Evolutionary conservation across 1,139 yeast genomes (phyloP).

Genomic region (Yamadazyma kanchanaburiensis): DNA sequence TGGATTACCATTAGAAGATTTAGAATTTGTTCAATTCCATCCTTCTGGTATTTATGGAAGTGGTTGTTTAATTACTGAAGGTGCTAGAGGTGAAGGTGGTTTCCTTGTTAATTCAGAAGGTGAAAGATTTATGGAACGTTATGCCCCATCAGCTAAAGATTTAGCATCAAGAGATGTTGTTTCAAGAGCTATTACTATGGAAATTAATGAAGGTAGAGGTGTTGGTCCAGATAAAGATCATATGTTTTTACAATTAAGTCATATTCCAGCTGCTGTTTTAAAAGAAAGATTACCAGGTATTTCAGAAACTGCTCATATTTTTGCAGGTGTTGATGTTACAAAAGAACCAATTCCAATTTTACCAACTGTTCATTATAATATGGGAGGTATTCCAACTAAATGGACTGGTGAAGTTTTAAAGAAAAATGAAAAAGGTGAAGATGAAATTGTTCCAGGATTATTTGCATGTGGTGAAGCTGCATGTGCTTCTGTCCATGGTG

Average conservation of each 20-base stretch:
- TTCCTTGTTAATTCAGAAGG: slow-evolving; percentile 94
- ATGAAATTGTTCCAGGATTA: slow-evolving; percentile 88
- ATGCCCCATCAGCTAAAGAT: slow-evolving; percentile 98
- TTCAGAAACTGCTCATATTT: slow-evolving; percentile 96
- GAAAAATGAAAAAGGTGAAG: slow-evolving; percentile 83
- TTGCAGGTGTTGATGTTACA: slow-evolving; percentile 99
- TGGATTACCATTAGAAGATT: slow-evolving; percentile 94
- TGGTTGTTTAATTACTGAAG: slow-evolving; percentile 97
- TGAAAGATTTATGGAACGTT: slow-evolving; percentile 99
- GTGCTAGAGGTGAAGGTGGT: slow-evolving; percentile 99
- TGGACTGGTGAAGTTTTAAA: slow-evolving; percentile 95
- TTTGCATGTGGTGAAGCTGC: slow-evolving; percentile 99
- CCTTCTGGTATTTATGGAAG: slow-evolving; percentile 99
- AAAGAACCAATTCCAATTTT: slow-evolving; percentile 98
- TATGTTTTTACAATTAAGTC: slow-evolving; percentile 90
- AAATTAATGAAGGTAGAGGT: slow-evolving; percentile 98
- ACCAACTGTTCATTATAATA: slow-evolving; percentile 98
- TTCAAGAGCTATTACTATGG: slow-evolving; percentile 97
- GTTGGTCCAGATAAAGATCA: slow-evolving; percentile 96
- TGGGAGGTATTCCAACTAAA: slow-evolving; percentile 99
- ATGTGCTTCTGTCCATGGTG: slow-evolving; percentile 99
- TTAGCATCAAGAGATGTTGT: slow-evolving; percentile 98
- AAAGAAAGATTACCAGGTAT: slow-evolving; percentile 98
- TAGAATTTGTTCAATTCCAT: slow-evolving; percentile 98
- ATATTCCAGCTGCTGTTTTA: slow-evolving; percentile 87